Conservation (phyloP, 192 early-diverging fungal genomes). For the Coemansia sp. region DNA sequence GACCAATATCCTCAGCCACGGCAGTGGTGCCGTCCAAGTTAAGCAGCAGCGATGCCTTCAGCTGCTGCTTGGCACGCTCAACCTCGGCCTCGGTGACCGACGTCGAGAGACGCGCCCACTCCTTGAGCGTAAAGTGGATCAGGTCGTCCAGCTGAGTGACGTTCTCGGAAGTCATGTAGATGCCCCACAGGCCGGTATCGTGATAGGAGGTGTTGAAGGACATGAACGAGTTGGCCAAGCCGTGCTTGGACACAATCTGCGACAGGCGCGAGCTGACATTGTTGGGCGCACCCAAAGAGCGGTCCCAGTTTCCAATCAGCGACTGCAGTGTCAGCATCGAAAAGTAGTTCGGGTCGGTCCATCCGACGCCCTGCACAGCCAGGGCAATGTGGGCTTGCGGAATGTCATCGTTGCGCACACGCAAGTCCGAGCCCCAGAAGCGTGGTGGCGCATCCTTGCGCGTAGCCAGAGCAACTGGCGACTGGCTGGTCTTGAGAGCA, state of each 20-base stretch:
- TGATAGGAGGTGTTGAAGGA: slow-evolving; percentile 99
- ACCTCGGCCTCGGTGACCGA: slow-evolving; percentile 87
- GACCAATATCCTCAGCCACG: slow-evolving; percentile 96
- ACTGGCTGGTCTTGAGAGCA: slow-evolving; percentile 60
- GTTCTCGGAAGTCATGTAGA: slow-evolving; percentile 88
- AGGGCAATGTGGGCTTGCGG: slow-evolving; percentile 94
- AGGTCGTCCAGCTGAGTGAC: slow-evolving; percentile 80
- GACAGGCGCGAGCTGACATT: slow-evolving; percentile 87
- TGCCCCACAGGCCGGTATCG: slow-evolving; percentile 96
- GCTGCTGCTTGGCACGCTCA: slow-evolving; percentile 96
- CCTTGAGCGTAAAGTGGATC: slow-evolving; percentile 82
- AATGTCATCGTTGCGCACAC: slow-evolving; percentile 83
- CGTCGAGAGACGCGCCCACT: slow-evolving; percentile 87
- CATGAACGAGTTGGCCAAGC: slow-evolving; percentile 97
- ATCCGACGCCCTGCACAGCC: slow-evolving; percentile 93
- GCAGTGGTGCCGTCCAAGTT: slow-evolving; percentile 92
- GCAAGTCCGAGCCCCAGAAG: slow-evolving; percentile 90
- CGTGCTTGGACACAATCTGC: slow-evolving; percentile 73
- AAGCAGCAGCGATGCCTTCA: slow-evolving; percentile 91
- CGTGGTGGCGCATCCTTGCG: slow-evolving; percentile 57
- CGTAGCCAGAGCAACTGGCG: slow-evolving; percentile 56
- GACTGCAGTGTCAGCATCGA: slow-evolving; percentile 91
- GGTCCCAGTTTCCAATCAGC: slow-evolving; percentile 96
- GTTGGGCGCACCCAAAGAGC: slow-evolving; percentile 82
- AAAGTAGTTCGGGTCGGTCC: slow-evolving; percentile 95